Conservation (phyloP, 805 yeast genomes). For the Torulaspora quercuum region DNA sequence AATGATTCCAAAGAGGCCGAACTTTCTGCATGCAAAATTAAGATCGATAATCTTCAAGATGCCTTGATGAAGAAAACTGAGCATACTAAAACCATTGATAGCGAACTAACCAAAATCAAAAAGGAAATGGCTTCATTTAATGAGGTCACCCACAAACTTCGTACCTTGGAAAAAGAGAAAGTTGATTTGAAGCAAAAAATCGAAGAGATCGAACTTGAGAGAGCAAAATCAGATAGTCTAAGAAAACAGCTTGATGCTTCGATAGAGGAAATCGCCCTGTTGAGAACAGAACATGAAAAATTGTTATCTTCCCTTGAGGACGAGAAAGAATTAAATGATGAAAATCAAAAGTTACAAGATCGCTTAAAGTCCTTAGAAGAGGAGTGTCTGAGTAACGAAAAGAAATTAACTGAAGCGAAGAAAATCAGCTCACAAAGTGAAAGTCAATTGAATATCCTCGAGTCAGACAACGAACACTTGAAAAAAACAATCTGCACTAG, state of each 20-base stretch:
- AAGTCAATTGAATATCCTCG: background rate
- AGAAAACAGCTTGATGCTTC: constrained; percentile 8
- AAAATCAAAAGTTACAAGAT: constrained; percentile 5
- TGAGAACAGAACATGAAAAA: constrained; percentile 10
- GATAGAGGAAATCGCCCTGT: constrained; percentile 1
- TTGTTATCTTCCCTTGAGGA: constrained; percentile 6
- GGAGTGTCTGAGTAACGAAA: background rate
- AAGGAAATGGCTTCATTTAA: background rate
- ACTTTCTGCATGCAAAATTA: constrained; percentile 6
- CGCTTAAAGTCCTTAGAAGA: constrained; percentile 2
- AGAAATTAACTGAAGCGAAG: constrained; percentile 3
- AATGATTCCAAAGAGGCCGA: constrained; percentile 9
- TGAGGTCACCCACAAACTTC: constrained; percentile 2
- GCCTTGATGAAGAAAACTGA: background rate
- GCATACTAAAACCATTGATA: background rate
- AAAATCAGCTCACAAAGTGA: constrained; percentile 2
- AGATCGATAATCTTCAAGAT: constrained; percentile 8
- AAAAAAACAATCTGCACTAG: background rate
- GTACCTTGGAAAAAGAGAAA: constrained; percentile 9
- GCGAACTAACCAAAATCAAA: constrained; percentile 1
- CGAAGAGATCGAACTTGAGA: constrained; percentile 4
- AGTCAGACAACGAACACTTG: constrained; percentile 4
- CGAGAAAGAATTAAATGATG: background rate
- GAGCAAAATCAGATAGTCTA: constrained; percentile 2
- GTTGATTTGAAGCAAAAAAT: constrained; percentile 1